Evolutionary conservation across 2,329 filamentous ascomycete species (phyloP), one percentile per base, ranked within the genome.

Genomic region (Aphanocladium album): DNA sequence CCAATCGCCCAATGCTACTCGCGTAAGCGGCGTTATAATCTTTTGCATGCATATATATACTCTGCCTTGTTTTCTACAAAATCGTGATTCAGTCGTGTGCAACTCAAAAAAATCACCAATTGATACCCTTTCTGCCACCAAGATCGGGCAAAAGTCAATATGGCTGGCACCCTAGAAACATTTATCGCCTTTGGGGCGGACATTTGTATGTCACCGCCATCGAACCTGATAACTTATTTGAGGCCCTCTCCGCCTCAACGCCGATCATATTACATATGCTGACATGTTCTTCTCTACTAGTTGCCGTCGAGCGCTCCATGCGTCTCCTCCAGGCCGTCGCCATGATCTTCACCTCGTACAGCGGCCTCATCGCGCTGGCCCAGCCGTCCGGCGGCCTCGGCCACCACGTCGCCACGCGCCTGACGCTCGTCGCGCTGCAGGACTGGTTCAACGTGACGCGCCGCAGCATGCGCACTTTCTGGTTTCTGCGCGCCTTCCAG

Each of bases 401-500:
- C 49, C 55, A 65, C 62, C 63, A 70, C 64, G 45, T 71, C 7
- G 63, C 71, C 9, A 70, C 74, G 17, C 68, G 67, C n/a, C 62
- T 70, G 9, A 70, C 73, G 35, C 72, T 78, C 33, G 59, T 65
- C 39, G 55, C 65, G 5, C 67, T 84, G 19, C 74, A 75, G 62
- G 63, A 68, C 49, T 76, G 75, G 43, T 68, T 85, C 58, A 79
- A 77, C 63, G 67, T 83, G 47, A 73, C 74, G 19, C 80, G 89
- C 41, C 83, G 88, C 23, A 86, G 83, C 72, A 80, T 91, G 69
- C 84, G 89, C 14, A 76, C 89, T 61, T 88, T 90, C 70, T 85
- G 86, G 67, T 90, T 88, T 69, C 73, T 89, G 57, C 83, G 85
- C 50, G 80, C 78, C 53, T 87, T 89, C 65, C 69, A 76, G 25